A percentile compares a stretch with the other conserved stretches of the same genome.
Evolutionary conservation across 768 basidiomycete species (phyloP).

Genomic region (Neoboletus brunneissimus): DNA sequence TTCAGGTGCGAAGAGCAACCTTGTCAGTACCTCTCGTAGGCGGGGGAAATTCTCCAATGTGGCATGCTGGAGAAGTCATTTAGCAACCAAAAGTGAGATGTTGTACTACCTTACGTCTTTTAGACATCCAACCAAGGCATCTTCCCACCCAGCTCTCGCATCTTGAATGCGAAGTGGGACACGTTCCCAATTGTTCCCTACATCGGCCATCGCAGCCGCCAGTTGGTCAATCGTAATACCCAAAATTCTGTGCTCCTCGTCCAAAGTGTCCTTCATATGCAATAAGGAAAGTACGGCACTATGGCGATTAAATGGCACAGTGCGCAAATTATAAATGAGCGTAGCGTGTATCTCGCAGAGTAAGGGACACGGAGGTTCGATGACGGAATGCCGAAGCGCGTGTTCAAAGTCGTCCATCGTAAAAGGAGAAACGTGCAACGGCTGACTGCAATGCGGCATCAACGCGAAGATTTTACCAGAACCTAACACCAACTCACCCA

Average conservation of each 20-base stretch:
- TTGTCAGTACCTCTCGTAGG: constrained; percentile 67
- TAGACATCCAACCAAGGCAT: constrained; percentile 81
- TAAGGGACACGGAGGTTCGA: constrained; percentile 70
- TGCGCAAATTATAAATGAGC: constrained; percentile 87
- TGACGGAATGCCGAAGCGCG: constrained; percentile 71
- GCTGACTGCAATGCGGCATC: constrained; percentile 53
- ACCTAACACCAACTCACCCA: constrained; percentile 57
- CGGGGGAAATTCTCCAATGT: constrained; percentile 69
- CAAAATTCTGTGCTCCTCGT: constrained; percentile 43
- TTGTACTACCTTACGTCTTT: constrained; percentile 70
- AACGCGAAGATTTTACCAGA: background rate
- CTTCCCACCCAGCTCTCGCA: constrained; percentile 86
- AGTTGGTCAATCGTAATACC: constrained; percentile 65
- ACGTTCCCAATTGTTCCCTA: constrained; percentile 86
- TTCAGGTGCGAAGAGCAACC: constrained; percentile 70
- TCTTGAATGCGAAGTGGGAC: constrained; percentile 70
- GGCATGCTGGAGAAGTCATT: constrained; percentile 55
- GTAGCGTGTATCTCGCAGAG: constrained; percentile 87
- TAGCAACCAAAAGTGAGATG: background rate
- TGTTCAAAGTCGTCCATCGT: constrained; percentile 92
- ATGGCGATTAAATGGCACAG: constrained; percentile 73
- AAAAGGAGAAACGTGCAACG: constrained; percentile 82
- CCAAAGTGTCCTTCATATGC: constrained; percentile 36
- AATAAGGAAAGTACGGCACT: constrained; percentile 70
- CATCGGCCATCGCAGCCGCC: constrained; percentile 66